Evolutionary conservation across 2,329 filamentous ascomycete species (phyloP), one percentile per base, ranked within the genome.

Genomic region (Stagonosporopsis rhizophila): DNA sequence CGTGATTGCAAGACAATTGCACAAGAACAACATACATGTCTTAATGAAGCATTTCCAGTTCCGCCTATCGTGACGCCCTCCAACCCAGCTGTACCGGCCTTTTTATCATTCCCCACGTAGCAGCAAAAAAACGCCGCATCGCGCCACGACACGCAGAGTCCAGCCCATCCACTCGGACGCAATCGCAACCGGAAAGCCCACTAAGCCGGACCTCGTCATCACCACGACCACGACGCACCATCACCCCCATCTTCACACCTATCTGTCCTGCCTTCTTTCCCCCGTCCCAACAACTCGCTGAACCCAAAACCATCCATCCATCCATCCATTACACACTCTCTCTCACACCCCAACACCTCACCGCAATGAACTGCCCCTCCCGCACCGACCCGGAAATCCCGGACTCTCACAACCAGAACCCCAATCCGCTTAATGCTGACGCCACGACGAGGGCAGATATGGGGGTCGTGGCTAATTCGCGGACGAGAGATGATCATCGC

Each of bases 321-420:
- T 25, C 4, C 7, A 25, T 25, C 4, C 23, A 25, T 25, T 4
- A 4, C 23, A 25, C 4, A 4, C 23, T 47, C 47, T 56, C 46
- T 44, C 52, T 41, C 52, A 55, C 22, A 17, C 17, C 40, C 37
- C n/a, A 37, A 42, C 19, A 14, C 44, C 25, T 47, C 41, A 32
- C 4, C 9, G 52, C 47, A 55, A 89, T 89, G 87, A 89, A 89
- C 67, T 87, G 86, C 70, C 86, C 86, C 54, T 88, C 86, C 6
- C 79, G 85, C 62, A 85, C 81, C 28, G 86, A 89, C 58, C 76
- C 77, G 11, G 78, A 80, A 27, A 71, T 80, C 45, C 77, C 79
- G 44, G 80, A 83, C 47, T 79, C 80, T 20, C 86, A 81, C 76
- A 89, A 89, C 67, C 87, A 89, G 73, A 88, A 80, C 60, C 87